Evolutionary conservation across 2,329 filamentous ascomycete species (phyloP).

Genomic region (Botrytis fabae): DNA sequence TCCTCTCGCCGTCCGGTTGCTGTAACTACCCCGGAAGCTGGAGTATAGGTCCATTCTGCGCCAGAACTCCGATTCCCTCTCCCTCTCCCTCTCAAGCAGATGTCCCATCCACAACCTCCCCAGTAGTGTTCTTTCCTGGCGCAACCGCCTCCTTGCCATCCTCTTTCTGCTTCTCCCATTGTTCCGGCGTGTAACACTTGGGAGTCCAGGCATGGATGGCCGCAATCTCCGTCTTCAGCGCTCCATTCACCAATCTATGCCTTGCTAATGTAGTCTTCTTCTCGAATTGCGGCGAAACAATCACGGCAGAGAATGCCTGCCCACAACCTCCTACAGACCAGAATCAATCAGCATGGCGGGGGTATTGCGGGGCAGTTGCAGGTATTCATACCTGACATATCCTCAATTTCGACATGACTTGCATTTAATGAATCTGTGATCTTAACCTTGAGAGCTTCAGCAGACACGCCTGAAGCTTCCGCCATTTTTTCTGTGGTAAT

Average conservation of each 20-base stretch:
- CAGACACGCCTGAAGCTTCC: conserved; percentile 65
- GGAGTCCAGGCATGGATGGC: conserved; percentile 77
- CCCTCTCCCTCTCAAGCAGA: conserved; percentile 32
- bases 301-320: conserved; percentile 68
- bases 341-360: conserved; percentile 18
- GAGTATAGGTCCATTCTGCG: conserved; percentile 1
- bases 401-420: conserved; percentile 80
- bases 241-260: conserved; percentile 67
- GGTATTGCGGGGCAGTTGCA: conserved; percentile 28
- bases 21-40: not conserved
- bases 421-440: conserved; percentile 71
- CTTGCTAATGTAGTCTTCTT: conserved; percentile 64
- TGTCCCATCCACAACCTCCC: conserved; percentile 39
- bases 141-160: conserved; percentile 34
- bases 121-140: conserved; percentile 39
- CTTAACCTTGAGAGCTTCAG: conserved; percentile 67
- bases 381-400: conserved; percentile 75
- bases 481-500: conserved; percentile 46
- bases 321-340: conserved; percentile 62
- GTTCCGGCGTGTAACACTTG: conserved; percentile 71
- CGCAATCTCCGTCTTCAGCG: conserved; percentile 69
- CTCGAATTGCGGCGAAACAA: conserved; percentile 61
- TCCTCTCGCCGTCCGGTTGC: not conserved
- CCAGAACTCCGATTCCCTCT: conserved; percentile 1
- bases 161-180: conserved; percentile 66